These are phyloP conservation scores for Suillus cothurnatus DNA, from an alignment of 768 basidiomycete genomes.

Conservation along the genomic window DNA sequence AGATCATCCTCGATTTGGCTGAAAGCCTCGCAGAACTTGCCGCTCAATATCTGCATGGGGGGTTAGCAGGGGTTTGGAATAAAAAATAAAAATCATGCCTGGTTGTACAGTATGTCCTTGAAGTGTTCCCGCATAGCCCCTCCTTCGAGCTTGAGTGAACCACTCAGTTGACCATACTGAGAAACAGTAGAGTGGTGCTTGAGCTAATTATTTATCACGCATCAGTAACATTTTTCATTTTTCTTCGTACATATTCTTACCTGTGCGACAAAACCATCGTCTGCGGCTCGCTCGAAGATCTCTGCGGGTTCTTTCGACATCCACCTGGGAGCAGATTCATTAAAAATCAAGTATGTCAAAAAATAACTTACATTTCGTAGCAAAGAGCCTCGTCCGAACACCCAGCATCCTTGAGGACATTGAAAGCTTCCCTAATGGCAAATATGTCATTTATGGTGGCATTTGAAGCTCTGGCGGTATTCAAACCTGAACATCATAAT, in stretches of 20 bases:
- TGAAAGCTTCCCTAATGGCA: slow-evolving; percentile 58
- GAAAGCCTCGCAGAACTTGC: slow-evolving; percentile 58
- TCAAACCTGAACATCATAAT: slow-evolving; percentile 59
- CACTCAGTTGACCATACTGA: slow-evolving; percentile 63
- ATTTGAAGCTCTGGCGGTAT: not conserved
- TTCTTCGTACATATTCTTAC: slow-evolving; percentile 27
- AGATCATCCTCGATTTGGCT: slow-evolving; percentile 56
- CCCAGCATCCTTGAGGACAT: slow-evolving; percentile 61
- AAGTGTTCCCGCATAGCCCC: slow-evolving; percentile 52
- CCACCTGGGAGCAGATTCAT: slow-evolving; percentile 45
- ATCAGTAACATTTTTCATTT: not conserved
- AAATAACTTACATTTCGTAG: slow-evolving; percentile 54
- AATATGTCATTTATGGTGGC: not conserved
- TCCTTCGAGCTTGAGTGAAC: slow-evolving; percentile 58
- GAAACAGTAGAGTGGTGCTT: slow-evolving; percentile 64
- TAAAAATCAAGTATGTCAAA: not conserved
- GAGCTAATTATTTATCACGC: slow-evolving; percentile 37
- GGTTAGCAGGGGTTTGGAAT: not conserved
- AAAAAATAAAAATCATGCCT: slow-evolving; percentile 34
- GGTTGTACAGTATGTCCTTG: slow-evolving; percentile 58
- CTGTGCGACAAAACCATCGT: slow-evolving; percentile 64
- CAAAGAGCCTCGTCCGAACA: slow-evolving; percentile 69
- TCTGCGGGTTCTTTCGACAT: slow-evolving; percentile 75
- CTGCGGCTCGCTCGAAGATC: slow-evolving; percentile 67
- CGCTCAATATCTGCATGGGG: slow-evolving; percentile 50